Conservation (phyloP, 345 rosid species). For the Bruguiera gymnorhiza region DNA sequence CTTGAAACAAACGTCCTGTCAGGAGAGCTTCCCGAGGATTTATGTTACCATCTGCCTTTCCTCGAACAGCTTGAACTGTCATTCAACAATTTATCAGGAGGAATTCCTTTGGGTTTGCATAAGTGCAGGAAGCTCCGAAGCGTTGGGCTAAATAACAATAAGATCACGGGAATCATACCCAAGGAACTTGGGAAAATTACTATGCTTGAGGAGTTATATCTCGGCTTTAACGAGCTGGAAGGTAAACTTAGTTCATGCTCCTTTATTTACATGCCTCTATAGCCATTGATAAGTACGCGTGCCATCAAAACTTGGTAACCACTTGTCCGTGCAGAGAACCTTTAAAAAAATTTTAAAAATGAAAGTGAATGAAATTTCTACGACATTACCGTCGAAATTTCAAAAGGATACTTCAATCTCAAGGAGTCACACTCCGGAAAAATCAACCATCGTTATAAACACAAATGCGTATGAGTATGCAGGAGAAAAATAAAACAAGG, state of each 20-base stretch:
- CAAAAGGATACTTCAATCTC: too few relatives aligned
- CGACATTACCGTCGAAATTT: too few relatives aligned
- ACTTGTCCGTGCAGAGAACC: too few relatives aligned
- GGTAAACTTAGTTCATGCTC: not conserved
- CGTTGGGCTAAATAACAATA: not conserved
- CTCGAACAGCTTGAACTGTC: not conserved
- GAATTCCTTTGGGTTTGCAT: constrained; percentile 6
- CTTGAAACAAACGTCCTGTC: not conserved
- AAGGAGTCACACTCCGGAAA: too few relatives aligned
- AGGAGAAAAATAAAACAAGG: too few relatives aligned
- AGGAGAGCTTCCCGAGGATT: not conserved
- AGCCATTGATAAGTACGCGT: too few relatives aligned
- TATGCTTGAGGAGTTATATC: not conserved
- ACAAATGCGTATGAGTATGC: too few relatives aligned
- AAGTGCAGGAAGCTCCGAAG: not conserved
- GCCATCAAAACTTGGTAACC: too few relatives aligned
- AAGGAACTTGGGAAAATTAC: constrained; percentile 11
- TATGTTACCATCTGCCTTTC: not conserved
- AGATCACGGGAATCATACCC: constrained; percentile 11
- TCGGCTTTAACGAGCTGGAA: not conserved
- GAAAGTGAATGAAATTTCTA: too few relatives aligned
- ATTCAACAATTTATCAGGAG: not conserved
- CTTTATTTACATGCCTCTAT: not conserved
- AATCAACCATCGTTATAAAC: too few relatives aligned
- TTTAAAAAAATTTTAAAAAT: too few relatives aligned